Percentiles rank a stretch among this genome's conserved stretches.
Conservation (phyloP, 2,329 filamentous ascomycete species). For the Byssoonygena ceratinophila region DNA sequence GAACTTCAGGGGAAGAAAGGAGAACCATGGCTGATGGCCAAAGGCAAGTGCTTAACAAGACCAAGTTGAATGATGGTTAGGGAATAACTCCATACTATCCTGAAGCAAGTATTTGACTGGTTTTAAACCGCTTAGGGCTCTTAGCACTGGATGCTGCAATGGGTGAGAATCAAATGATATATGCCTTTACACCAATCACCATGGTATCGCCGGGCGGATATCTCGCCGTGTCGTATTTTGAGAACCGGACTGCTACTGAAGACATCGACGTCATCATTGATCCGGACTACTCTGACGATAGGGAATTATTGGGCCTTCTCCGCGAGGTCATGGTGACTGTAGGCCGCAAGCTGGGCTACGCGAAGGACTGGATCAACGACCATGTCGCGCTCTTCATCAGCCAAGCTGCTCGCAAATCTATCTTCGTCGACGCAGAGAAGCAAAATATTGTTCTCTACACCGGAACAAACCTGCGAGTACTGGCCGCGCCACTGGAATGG, state of each 20-base stretch:
- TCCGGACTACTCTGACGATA: slow-evolving; percentile 24
- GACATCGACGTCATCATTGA: slow-evolving; percentile 28
- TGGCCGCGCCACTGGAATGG: slow-evolving; percentile 15
- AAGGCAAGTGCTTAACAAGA: background rate
- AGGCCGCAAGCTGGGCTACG: slow-evolving; percentile 1
- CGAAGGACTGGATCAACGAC: slow-evolving; percentile 12
- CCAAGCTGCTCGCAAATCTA: background rate
- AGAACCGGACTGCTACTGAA: slow-evolving; percentile 23
- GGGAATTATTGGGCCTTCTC: slow-evolving; percentile 23
- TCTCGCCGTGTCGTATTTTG: slow-evolving; percentile 23
- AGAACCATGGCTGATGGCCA: no score
- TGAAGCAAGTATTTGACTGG: background rate
- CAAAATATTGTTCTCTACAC: slow-evolving; percentile 14
- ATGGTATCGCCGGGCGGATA: slow-evolving; percentile 26
- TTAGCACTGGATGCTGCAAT: slow-evolving; percentile 24
- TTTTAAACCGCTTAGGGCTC: slow-evolving; percentile 21
- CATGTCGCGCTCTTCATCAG: slow-evolving; percentile 8
- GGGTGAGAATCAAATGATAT: slow-evolving; percentile 22
- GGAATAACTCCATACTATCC: background rate
- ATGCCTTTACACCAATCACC: slow-evolving; percentile 26
- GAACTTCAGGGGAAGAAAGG: no score
- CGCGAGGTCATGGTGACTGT: slow-evolving; percentile 14
- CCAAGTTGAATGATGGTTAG: background rate
- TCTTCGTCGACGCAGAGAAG: slow-evolving; percentile 9
- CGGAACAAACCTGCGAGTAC: slow-evolving; percentile 5